Evolutionary conservation across 371 early-diverging fungal genomes (phyloP).

Genomic region (Haplosporangium sp.): DNA sequence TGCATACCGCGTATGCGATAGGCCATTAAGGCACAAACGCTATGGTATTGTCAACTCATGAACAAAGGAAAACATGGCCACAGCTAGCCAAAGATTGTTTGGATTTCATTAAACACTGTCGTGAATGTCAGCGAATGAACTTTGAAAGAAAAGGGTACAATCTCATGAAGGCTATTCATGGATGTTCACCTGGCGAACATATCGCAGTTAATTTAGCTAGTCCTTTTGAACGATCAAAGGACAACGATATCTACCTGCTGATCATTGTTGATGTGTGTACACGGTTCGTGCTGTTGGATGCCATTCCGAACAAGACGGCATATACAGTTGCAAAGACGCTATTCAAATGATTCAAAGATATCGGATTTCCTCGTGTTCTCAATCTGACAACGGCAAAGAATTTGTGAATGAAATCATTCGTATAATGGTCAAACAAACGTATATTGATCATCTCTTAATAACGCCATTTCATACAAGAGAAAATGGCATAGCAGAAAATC

Average conservation of each 20-base stretch:
- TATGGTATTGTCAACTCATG: not conserved
- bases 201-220: no score
- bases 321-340: constrained; percentile 3
- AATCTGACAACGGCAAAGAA: constrained; percentile 18
- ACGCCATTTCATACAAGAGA: constrained; percentile 31
- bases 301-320: constrained; percentile 9
- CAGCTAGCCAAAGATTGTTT: constrained; percentile 9
- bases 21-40: constrained; percentile 6
- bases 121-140: constrained; percentile 11
- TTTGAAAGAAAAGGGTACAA: constrained; percentile 25
- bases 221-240: not conserved
- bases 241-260: constrained; percentile 1
- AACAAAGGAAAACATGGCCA: constrained; percentile 6
- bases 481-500: constrained; percentile 21
- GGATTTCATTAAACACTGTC: constrained; percentile 5
- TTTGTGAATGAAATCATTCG: constrained; percentile 9
- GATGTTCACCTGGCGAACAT: no score
- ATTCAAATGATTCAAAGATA: constrained; percentile 4
- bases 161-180: constrained; percentile 16
- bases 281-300: constrained; percentile 19
- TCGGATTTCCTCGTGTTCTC: constrained; percentile 21
- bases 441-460: constrained; percentile 4
- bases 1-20: not conserved
- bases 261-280: constrained; percentile 19
- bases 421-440: not conserved